phyloP scores from a whole-genome alignment of 1,284 basidiomycete species.

The Apiotrichum akiyoshidainum region DNA sequence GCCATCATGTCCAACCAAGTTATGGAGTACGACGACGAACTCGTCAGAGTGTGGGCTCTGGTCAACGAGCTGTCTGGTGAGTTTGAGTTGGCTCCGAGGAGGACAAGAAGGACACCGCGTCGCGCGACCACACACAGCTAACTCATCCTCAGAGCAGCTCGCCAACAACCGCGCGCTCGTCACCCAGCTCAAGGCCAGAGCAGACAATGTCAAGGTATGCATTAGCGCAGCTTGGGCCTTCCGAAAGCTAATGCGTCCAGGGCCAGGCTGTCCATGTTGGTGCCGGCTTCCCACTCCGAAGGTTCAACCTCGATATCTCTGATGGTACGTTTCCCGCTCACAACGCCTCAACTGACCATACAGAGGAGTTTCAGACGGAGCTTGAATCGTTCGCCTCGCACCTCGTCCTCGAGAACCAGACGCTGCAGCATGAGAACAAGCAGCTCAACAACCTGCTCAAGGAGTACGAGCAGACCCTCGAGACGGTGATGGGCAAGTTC shows the following conservation, averaged over 20 bases:
- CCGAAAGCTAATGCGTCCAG: slow-evolving; percentile 68
- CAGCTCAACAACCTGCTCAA: slow-evolving; percentile 82
- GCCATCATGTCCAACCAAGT: slow-evolving; percentile 27
- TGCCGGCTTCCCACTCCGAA: slow-evolving; percentile 75
- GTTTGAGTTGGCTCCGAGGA: slow-evolving; percentile 7
- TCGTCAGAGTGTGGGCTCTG: slow-evolving; percentile 70
- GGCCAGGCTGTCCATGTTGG: slow-evolving; percentile 72
- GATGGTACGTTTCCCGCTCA: slow-evolving; percentile 59
- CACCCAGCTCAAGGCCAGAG: slow-evolving; percentile 67
- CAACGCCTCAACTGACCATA: background rate
- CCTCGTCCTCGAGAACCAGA: slow-evolving; percentile 89
- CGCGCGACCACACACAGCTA: no score
- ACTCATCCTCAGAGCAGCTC: slow-evolving; percentile 66
- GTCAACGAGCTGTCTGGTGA: slow-evolving; percentile 64
- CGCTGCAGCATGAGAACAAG: slow-evolving; percentile 87
- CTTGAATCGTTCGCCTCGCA: slow-evolving; percentile 85
- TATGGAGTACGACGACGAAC: slow-evolving; percentile 59
- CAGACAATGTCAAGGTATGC: slow-evolving; percentile 73
- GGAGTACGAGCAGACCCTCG: slow-evolving; percentile 92
- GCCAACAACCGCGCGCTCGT: slow-evolving; percentile 78
- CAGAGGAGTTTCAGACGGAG: slow-evolving; percentile 90
- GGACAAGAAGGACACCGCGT: background rate
- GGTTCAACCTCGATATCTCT: slow-evolving; percentile 91
- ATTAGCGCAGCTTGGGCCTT: slow-evolving; percentile 67
- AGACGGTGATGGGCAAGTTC: slow-evolving; percentile 95